These are phyloP conservation scores for Crithidia mellificae DNA, from an alignment of 208 protist species.

Conservation along the genomic window DNA sequence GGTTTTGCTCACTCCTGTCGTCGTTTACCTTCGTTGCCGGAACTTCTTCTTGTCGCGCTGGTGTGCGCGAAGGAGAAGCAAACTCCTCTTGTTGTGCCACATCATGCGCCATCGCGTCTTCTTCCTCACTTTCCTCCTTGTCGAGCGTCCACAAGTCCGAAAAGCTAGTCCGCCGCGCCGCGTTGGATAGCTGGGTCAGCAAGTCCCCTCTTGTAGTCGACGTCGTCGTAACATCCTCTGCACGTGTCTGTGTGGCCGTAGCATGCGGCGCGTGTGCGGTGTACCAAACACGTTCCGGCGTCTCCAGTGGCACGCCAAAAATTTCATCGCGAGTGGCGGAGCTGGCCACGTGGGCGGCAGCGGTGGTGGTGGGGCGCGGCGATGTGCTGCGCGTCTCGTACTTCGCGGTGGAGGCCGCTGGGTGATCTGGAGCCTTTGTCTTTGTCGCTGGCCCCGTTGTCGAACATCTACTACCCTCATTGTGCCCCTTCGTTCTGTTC, in stretches of 20 bases:
- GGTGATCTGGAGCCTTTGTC: not conserved
- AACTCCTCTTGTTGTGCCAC: too few relatives aligned
- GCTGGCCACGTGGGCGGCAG: too few relatives aligned
- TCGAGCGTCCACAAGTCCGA: conserved; percentile 30
- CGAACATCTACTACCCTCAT: not conserved
- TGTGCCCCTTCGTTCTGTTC: not conserved
- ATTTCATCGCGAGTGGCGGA: not conserved
- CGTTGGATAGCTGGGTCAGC: not conserved
- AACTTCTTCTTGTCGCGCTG: too few relatives aligned
- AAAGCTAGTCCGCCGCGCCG: not conserved
- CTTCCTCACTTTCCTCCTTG: conserved; percentile 15
- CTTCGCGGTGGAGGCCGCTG: not conserved
- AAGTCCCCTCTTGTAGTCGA: not conserved
- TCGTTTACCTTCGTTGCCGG: too few relatives aligned
- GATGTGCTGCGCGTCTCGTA: too few relatives aligned
- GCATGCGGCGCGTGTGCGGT: not conserved
- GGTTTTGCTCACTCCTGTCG: conserved; percentile 9
- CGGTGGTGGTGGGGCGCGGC: too few relatives aligned
- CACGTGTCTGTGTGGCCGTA: not conserved
- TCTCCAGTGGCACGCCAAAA: not conserved
- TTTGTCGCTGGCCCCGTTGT: not conserved
- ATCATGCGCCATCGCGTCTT: too few relatives aligned
- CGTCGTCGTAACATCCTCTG: not conserved
- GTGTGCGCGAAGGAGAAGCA: too few relatives aligned
- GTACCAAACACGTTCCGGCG: not conserved